These are phyloP conservation scores for Auxenochlorella pyrenoidosa DNA, from an alignment of 139 green algal species.

Conservation along the genomic window DNA sequence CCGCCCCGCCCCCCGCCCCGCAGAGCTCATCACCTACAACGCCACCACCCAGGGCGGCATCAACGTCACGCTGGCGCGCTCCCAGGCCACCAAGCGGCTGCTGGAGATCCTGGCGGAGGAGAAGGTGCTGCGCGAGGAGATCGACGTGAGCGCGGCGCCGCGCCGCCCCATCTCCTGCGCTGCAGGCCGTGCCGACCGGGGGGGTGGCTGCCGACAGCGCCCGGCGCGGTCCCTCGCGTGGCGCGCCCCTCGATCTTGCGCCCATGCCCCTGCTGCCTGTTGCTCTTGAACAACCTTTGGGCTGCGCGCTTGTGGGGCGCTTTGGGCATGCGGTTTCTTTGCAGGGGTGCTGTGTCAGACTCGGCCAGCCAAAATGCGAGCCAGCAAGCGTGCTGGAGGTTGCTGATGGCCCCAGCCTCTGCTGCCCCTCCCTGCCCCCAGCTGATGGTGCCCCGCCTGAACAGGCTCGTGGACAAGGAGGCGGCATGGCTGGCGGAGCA, in stretches of 20 bases:
- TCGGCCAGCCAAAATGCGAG: too few relatives aligned
- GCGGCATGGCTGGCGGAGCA: conserved; percentile 40
- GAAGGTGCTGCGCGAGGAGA: neutral
- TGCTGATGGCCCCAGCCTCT: neutral
- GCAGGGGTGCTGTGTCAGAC: too few relatives aligned
- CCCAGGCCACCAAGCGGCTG: neutral
- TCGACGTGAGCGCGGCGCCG: neutral
- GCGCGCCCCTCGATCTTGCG: too few relatives aligned
- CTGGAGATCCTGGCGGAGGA: neutral
- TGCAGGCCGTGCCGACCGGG: too few relatives aligned
- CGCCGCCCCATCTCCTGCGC: neutral
- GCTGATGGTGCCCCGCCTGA: conserved; percentile 24
- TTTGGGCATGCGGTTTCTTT: too few relatives aligned
- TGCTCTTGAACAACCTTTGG: too few relatives aligned
- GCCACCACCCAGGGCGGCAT: neutral
- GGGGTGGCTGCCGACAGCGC: too few relatives aligned
- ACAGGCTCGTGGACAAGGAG: conserved; percentile 36
- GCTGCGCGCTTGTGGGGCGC: too few relatives aligned
- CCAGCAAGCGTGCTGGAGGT: too few relatives aligned
- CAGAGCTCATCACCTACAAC: conserved; percentile 22
- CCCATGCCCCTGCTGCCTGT: too few relatives aligned
- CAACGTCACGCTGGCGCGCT: neutral
- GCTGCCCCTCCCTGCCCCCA: neutral
- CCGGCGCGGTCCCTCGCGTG: too few relatives aligned
- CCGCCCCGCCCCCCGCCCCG: neutral